These are phyloP conservation scores for Quercus variabilis DNA, from an alignment of 306 rosid species.

Conservation along the genomic window DNA sequence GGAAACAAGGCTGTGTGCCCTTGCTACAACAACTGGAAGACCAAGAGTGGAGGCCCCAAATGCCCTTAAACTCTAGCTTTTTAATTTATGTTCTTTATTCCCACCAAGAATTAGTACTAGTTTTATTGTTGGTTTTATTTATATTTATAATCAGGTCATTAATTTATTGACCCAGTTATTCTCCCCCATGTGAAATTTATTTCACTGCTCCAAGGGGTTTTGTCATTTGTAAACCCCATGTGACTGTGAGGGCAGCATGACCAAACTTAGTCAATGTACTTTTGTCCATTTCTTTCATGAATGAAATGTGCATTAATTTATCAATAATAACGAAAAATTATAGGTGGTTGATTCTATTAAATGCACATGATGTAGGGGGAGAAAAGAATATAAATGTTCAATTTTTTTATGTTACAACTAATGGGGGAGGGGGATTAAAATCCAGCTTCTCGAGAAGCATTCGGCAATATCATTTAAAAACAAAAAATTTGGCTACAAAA, in stretches of 20 bases:
- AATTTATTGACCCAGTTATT: neutral
- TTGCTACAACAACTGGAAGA: conserved; percentile 70
- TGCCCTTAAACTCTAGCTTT: conserved; percentile 35
- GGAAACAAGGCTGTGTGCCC: conserved; percentile 61
- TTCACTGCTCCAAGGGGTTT: neutral
- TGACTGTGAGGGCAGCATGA: neutral
- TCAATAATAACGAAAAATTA: neutral
- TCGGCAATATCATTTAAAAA: too few species aligned
- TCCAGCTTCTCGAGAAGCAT: too few species aligned
- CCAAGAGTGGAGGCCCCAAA: conserved; percentile 61
- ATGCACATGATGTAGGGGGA: neutral
- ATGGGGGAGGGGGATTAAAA: too few species aligned
- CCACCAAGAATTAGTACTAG: conserved; percentile 11
- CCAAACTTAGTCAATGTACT: neutral
- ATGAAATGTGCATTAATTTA: neutral
- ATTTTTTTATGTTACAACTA: too few species aligned
- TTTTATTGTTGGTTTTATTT: neutral
- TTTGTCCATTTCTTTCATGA: neutral
- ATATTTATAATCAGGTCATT: neutral
- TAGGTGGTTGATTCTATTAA: neutral
- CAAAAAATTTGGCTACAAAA: too few species aligned
- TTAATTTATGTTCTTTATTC: neutral
- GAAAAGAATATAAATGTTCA: too few species aligned
- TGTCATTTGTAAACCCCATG: neutral
- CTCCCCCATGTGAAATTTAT: neutral